phyloP scores from a whole-genome alignment of 2,329 filamentous ascomycete genomes.

The Cladosporium phlei region DNA sequence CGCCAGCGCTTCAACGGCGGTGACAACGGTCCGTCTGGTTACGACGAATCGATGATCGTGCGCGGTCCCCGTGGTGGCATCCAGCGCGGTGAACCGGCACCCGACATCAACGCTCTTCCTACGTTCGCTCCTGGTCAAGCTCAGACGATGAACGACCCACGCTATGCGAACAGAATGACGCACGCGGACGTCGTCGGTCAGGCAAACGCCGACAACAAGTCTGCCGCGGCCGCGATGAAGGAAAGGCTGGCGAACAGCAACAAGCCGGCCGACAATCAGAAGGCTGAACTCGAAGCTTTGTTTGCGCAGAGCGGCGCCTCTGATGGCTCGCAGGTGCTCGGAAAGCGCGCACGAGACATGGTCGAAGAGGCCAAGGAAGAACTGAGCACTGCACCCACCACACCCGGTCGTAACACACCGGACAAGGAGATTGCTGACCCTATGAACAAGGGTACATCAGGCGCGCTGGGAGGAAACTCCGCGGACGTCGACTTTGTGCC shows the following conservation, averaged over 20 bases:
- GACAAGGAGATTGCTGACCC: conserved; percentile 30
- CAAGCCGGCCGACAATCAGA: conserved; percentile 28
- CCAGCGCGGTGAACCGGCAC: conserved; percentile 28
- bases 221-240: conserved; percentile 83
- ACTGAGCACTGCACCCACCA: conserved; percentile 34
- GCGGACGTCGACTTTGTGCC: conserved; percentile 57
- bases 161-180: conserved; percentile 56
- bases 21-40: conserved; percentile 23
- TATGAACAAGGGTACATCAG: conserved; percentile 26
- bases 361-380: conserved; percentile 52
- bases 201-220: conserved; percentile 81
- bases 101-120: conserved; percentile 44
- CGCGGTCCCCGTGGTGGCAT: conserved; percentile 32
- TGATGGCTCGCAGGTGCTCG: conserved; percentile 47
- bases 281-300: conserved; percentile 27
- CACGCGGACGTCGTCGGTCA: conserved; percentile 77
- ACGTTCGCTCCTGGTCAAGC: conserved; percentile 53
- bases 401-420: conserved; percentile 57
- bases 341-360: conserved; percentile 73
- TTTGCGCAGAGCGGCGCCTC: conserved; percentile 23
- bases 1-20: conserved; percentile 25
- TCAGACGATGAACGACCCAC: conserved; percentile 47
- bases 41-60: conserved; percentile 29
- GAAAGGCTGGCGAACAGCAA: conserved; percentile 61
- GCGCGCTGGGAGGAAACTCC: conserved; percentile 38